Evolutionary conservation across 2,329 filamentous ascomycete species (phyloP).

Genomic region (Mycosphaerella sp.): DNA sequence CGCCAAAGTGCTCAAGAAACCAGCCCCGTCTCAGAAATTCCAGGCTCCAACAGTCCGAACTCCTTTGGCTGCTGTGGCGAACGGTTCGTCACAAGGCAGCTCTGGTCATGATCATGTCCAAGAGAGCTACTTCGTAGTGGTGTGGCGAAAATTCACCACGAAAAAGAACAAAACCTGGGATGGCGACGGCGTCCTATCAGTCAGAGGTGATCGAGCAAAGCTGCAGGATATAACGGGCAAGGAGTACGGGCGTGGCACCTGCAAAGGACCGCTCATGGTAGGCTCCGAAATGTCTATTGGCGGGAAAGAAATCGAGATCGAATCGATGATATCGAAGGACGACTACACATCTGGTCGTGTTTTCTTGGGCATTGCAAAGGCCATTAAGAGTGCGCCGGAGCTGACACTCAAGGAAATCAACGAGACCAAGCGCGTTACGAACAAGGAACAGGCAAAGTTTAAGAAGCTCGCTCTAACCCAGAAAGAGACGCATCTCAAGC

Average conservation of each 20-base stretch:
- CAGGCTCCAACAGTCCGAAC: conserved; percentile 25
- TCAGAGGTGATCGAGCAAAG: conserved; percentile 52
- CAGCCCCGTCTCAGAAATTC: conserved; percentile 19
- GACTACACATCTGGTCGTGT: conserved; percentile 39
- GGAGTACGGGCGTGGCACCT: conserved; percentile 55
- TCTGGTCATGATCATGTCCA: conserved; percentile 18
- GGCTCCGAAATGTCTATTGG: conserved; percentile 57
- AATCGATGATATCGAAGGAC: conserved; percentile 54
- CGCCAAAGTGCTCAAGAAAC: conserved; percentile 32
- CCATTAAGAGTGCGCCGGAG: conserved; percentile 22
- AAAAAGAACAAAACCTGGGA: conserved; percentile 78
- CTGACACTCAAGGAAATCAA: conserved; percentile 27
- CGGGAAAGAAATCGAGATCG: conserved; percentile 64
- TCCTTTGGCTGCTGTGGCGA: conserved; percentile 29
- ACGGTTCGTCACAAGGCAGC: conserved; percentile 15
- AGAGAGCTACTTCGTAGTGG: conserved; percentile 40
- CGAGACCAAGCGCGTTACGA: conserved; percentile 24
- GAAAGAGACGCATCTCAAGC: conserved; percentile 34
- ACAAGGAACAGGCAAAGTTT: conserved; percentile 30
- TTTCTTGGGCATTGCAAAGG: conserved; percentile 27
- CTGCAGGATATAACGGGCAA: conserved; percentile 59
- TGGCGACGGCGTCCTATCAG: conserved; percentile 60
- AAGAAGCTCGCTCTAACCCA: conserved; percentile 38
- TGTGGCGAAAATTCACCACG: conserved; percentile 59
- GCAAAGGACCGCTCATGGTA: conserved; percentile 51